Evolutionary conservation across 352 stramenopile species (phyloP).

Genomic region (Globisporangium carolinianum): DNA sequence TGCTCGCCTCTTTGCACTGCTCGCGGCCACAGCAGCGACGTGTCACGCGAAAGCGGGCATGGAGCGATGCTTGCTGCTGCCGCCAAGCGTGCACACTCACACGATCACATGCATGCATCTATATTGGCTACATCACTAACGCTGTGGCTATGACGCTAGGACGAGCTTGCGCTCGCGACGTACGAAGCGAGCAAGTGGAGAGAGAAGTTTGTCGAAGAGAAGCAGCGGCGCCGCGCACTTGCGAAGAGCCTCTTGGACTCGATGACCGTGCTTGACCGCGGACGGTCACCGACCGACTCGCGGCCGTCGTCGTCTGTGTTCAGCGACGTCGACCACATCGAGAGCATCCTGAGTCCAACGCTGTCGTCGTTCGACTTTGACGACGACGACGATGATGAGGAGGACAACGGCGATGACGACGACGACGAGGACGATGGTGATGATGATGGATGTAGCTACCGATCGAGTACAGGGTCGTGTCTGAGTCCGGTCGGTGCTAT

Average conservation of each 20-base stretch:
- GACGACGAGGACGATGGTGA: neutral
- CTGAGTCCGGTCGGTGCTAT: neutral
- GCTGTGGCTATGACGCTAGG: conserved; percentile 16
- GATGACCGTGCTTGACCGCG: conserved; percentile 33
- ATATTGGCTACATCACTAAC: no score
- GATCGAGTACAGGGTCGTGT: conserved; percentile 5
- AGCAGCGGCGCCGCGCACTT: conserved; percentile 54
- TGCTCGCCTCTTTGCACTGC: no score
- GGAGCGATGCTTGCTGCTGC: no score
- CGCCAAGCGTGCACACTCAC: no score
- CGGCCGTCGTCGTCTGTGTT: conserved; percentile 36
- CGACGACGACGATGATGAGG: conserved; percentile 18
- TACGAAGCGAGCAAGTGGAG: conserved; percentile 76
- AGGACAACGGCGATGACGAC: conserved; percentile 1
- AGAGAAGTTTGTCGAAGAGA: conserved; percentile 74
- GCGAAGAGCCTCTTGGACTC: conserved; percentile 59
- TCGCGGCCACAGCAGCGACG: neutral
- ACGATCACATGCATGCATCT: no score
- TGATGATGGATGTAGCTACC: neutral
- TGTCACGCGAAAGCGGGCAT: neutral
- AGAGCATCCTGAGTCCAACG: conserved; percentile 67
- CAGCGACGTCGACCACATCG: conserved; percentile 48
- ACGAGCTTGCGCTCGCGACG: conserved; percentile 49
- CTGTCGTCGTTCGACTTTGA: conserved; percentile 86
- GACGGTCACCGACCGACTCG: conserved; percentile 13